Evolutionary conservation across 768 basidiomycete species (phyloP).

Genomic region (Suillus sp.): DNA sequence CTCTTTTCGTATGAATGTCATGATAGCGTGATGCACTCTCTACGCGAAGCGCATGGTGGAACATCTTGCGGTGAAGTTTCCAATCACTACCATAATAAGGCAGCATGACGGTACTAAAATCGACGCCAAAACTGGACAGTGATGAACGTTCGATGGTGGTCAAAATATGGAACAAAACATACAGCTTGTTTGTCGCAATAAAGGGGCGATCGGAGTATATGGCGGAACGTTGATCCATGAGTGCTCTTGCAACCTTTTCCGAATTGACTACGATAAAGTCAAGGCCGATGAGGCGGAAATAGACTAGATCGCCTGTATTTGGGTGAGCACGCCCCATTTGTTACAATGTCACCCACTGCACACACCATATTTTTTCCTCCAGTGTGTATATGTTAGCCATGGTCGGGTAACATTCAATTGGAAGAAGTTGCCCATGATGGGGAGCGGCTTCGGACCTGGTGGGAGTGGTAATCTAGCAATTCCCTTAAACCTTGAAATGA

Average conservation of each 20-base stretch:
- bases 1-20: slow-evolving; percentile 25
- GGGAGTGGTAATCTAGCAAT: slow-evolving; percentile 21
- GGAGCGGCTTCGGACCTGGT: slow-evolving; percentile 35
- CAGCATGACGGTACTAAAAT: slow-evolving; percentile 30
- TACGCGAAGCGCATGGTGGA: slow-evolving; percentile 29
- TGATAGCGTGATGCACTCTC: slow-evolving; percentile 24
- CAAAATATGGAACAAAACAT: not conserved
- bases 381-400: slow-evolving; percentile 38
- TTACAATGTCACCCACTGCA: not conserved
- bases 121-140: slow-evolving; percentile 27
- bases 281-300: slow-evolving; percentile 27
- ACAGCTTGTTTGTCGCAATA: slow-evolving; percentile 22
- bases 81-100: slow-evolving; percentile 32
- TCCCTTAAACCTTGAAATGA: not conserved
- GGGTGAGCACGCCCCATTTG: slow-evolving; percentile 2
- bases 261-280: slow-evolving; percentile 30
- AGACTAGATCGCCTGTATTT: slow-evolving; percentile 24
- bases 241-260: slow-evolving; percentile 27
- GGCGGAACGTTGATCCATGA: slow-evolving; percentile 30
- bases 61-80: slow-evolving; percentile 33
- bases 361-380: slow-evolving; percentile 36
- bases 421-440: slow-evolving; percentile 31
- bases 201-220: slow-evolving; percentile 32
- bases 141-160: slow-evolving; percentile 1
- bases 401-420: slow-evolving; percentile 31